phyloP scores from a whole-genome alignment of 2,329 filamentous ascomycete species.

The Colletotrichum sp. region DNA sequence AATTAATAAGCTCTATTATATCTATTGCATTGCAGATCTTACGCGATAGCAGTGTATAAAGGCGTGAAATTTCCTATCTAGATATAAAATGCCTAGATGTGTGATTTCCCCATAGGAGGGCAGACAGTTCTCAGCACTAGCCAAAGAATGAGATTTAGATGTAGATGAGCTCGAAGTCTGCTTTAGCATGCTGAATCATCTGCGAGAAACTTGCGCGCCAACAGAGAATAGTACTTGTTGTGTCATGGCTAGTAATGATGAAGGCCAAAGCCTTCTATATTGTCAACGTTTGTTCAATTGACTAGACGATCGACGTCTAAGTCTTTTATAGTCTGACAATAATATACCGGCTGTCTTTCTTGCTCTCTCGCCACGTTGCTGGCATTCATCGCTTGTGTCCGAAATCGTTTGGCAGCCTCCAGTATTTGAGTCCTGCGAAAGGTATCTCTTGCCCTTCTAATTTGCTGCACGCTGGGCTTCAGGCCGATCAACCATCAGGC shows the following conservation, averaged over 20 bases:
- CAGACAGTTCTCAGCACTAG: neutral
- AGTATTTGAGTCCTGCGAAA: neutral
- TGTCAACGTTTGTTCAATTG: neutral
- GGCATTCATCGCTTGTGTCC: neutral
- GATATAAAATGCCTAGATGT: constrained; percentile 29
- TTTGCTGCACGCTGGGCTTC: neutral
- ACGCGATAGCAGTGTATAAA: constrained; percentile 29
- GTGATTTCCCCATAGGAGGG: constrained; percentile 22
- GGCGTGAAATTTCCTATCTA: constrained; percentile 41
- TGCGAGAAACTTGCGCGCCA: constrained; percentile 27
- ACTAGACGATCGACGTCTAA: neutral
- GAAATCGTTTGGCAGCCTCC: neutral
- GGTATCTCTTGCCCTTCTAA: neutral
- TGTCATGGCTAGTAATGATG: constrained; percentile 29
- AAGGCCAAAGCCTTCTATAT: neutral
- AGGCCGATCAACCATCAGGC: neutral
- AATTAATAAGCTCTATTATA: neutral
- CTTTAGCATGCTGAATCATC: neutral
- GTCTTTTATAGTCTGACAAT: neutral
- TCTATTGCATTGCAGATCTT: constrained; percentile 31
- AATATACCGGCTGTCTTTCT: neutral
- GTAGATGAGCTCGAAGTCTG: neutral
- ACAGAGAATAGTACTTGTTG: constrained; percentile 27
- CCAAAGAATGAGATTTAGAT: neutral
- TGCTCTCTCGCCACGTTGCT: constrained; percentile 2